phyloP scores from a whole-genome alignment of 306 rosid species.

The Trifolium subterraneum region DNA sequence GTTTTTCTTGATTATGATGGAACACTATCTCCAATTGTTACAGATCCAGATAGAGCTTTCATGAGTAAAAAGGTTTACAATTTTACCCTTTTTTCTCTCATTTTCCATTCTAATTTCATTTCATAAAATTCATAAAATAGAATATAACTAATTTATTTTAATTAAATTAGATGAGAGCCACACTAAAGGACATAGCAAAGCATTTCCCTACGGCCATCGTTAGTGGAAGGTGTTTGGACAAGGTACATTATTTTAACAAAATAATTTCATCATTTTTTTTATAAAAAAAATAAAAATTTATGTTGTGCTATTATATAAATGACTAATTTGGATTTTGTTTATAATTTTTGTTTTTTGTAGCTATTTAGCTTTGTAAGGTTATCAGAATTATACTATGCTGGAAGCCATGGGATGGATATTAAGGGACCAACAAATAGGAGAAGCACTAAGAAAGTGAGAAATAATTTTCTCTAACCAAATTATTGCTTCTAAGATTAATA shows the following conservation, averaged over 20 bases:
- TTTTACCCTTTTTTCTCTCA: neutral
- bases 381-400: slow-evolving; percentile 86
- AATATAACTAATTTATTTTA: neutral
- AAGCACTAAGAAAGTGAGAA: slow-evolving; percentile 60
- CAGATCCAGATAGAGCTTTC: slow-evolving; percentile 86
- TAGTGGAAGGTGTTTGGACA: slow-evolving; percentile 80
- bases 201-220: slow-evolving; percentile 94
- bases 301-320: neutral
- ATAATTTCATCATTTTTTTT: neutral
- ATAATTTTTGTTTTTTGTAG: slow-evolving; percentile 47
- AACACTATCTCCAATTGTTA: slow-evolving; percentile 95
- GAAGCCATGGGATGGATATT: slow-evolving; percentile 99
- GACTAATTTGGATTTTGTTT: neutral
- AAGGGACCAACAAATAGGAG: slow-evolving; percentile 72
- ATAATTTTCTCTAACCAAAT: slow-evolving; percentile 28
- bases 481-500: neutral
- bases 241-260: slow-evolving; percentile 59
- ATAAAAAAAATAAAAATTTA: neutral
- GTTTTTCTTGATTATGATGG: slow-evolving; percentile 93
- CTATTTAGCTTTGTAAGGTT: slow-evolving; percentile 75
- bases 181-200: slow-evolving; percentile 65
- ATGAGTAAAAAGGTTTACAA: slow-evolving; percentile 73
- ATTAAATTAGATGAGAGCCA: slow-evolving; percentile 76
- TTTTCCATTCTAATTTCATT: neutral
- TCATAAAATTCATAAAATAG: neutral